phyloP scores from a whole-genome alignment of 768 basidiomycete genomes.

The Multifurca ochricompacta region DNA sequence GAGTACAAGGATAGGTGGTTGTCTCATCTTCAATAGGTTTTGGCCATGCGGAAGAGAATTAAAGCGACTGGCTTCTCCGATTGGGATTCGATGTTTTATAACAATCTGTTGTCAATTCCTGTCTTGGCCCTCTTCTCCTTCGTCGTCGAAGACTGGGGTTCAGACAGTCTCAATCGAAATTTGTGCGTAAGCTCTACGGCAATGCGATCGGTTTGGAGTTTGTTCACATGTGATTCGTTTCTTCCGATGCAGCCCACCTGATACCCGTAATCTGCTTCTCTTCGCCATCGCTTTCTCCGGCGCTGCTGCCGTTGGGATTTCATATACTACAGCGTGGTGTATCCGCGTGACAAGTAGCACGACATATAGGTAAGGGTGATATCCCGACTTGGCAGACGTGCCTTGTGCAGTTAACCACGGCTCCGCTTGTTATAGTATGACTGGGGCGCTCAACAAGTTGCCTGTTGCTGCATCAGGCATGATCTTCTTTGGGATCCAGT shows the following conservation, averaged over 20 bases:
- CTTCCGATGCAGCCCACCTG: conserved; percentile 57
- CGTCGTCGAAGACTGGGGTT: conserved; percentile 83
- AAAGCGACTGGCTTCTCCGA: conserved; percentile 93
- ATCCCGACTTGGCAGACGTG: neutral
- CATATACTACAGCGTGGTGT: conserved; percentile 98
- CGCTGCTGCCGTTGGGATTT: conserved; percentile 96
- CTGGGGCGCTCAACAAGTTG: conserved; percentile 93
- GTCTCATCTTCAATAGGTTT: conserved; percentile 46
- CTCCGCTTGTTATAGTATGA: conserved; percentile 56
- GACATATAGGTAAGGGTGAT: conserved; percentile 77
- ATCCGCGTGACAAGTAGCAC: conserved; percentile 93
- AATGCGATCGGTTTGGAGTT: neutral
- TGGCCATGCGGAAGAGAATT: conserved; percentile 95
- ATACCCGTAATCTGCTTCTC: conserved; percentile 69
- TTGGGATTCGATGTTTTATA: conserved; percentile 99
- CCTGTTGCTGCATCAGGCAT: conserved; percentile 99
- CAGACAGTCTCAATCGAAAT: conserved; percentile 65
- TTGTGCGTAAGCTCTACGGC: conserved; percentile 55
- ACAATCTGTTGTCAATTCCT: conserved; percentile 92
- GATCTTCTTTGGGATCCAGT: conserved; percentile 93
- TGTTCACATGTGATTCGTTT: neutral
- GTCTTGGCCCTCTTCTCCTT: conserved; percentile 78
- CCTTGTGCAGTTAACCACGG: neutral
- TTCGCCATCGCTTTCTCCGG: conserved; percentile 93
- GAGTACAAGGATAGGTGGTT: neutral